phyloP scores from a whole-genome alignment of 495 filamentous ascomycete species.

The Parathielavia hyrcaniae region DNA sequence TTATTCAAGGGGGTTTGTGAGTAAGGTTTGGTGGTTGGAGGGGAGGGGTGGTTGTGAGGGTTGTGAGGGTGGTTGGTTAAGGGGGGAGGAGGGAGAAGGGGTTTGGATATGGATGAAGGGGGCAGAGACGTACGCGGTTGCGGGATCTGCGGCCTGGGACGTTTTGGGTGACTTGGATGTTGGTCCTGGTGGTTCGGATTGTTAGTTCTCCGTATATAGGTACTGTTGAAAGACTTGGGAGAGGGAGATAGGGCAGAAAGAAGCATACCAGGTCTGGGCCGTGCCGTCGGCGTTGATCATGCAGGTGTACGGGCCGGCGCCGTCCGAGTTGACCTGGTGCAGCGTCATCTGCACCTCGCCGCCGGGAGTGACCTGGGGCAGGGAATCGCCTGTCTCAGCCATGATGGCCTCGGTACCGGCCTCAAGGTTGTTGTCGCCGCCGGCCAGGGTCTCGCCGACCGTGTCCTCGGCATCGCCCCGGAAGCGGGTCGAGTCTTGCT shows the following conservation, averaged over 20 bases:
- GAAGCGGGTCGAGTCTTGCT: slow-evolving; percentile 51
- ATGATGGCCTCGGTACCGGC: slow-evolving; percentile 44
- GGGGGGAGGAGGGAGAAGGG: background rate
- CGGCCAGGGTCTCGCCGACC: slow-evolving; percentile 39
- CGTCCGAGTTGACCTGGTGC: slow-evolving; percentile 48
- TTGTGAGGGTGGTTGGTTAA: background rate
- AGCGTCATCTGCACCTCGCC: slow-evolving; percentile 48
- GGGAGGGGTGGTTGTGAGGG: background rate
- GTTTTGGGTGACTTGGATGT: slow-evolving; percentile 36
- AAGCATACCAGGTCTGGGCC: slow-evolving; percentile 32
- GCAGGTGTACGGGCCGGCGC: slow-evolving; percentile 43
- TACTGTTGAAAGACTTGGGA: background rate
- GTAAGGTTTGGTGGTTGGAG: background rate
- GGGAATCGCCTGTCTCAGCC: slow-evolving; percentile 38
- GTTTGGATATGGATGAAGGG: too few species aligned
- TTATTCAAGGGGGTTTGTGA: too few species aligned
- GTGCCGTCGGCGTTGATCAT: slow-evolving; percentile 48
- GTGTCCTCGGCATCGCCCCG: slow-evolving; percentile 38
- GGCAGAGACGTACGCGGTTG: slow-evolving; percentile 29
- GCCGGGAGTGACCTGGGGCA: slow-evolving; percentile 45
- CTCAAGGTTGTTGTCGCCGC: slow-evolving; percentile 44
- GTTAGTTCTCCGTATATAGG: background rate
- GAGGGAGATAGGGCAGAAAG: background rate
- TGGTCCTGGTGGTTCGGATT: slow-evolving; percentile 13
- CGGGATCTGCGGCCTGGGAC: slow-evolving; percentile 35